Base-by-base conservation (phyloP, 2,329 filamentous ascomycete genomes). In the Scedosporium aurantiacum region DNA sequence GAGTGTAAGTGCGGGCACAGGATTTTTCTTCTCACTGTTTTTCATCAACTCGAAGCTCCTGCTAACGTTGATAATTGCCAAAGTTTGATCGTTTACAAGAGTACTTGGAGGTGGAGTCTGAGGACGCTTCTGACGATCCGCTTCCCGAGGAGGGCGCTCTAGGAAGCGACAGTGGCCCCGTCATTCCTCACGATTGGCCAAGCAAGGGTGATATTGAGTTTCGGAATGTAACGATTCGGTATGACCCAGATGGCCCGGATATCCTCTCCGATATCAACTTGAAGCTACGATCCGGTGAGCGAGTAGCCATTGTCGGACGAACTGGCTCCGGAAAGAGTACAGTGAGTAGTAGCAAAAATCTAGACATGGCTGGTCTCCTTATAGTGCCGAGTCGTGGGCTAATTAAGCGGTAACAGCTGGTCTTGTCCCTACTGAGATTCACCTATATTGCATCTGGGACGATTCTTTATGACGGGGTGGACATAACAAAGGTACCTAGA, bases 311-410 rank as follows among this genome's bases (percentile, higher is more conserved):
- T 37, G 85, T 90, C 28, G 89, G 89, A 1, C 82, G 88, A 2
- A 91, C 88, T 0, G 83, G 86, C 0, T 89, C 86, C 2, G 89
- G 89, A 2, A 92, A 92, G 71, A 88, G 84, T 45, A 91, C 89
- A 0, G 78, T 91, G 65, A 67, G 73, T 37, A 37, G 10, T 12
- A 14, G 32, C 1, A 37, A 37, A 37, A 12, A n/a, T n/a, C n/a
- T 12, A 37, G 32, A 37, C 32, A 67, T 18, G 40, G 28, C 25
- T 12, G 23, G 5, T 27, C 10, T 23, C 4, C 27, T n/a, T n/a
- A 14, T 21, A 23, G 12, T 16, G 14, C 8, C 18, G 43, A 47
- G 18, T 10, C 14, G 43, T 45, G 8, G 43, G 43, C 50, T 54
- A 54, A 54, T 23, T 54, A 21, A 37, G 2, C 8, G 18, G 10